Conservation (phyloP, 495 filamentous ascomycete genomes). For the Xylaria acuta region DNA sequence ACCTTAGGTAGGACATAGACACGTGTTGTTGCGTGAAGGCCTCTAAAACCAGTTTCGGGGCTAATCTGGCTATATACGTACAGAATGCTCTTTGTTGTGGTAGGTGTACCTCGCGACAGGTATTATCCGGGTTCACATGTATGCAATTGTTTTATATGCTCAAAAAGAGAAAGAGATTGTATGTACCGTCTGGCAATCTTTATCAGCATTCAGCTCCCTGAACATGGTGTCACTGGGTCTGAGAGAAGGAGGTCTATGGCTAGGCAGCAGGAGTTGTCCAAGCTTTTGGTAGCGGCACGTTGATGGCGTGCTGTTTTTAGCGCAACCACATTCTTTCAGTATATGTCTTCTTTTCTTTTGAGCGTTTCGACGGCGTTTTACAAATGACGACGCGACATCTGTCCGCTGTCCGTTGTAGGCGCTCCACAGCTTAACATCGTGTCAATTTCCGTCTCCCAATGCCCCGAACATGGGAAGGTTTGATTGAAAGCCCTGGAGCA, state of each 20-base stretch:
- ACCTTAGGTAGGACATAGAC: too few relatives aligned
- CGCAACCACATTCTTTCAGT: not conserved
- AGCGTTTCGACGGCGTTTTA: not conserved
- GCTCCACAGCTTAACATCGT: not conserved
- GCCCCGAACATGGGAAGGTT: not conserved
- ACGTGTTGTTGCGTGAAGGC: too few relatives aligned
- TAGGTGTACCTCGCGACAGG: too few relatives aligned
- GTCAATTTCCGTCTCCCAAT: not conserved
- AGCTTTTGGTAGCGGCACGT: not conserved
- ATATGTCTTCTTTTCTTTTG: not conserved
- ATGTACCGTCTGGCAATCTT: not conserved
- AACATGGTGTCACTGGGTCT: not conserved
- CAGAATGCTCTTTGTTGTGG: not conserved
- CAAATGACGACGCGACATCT: constrained; percentile 5
- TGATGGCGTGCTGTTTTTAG: not conserved
- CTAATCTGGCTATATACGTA: too few relatives aligned
- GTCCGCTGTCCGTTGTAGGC: not conserved
- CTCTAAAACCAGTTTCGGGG: too few relatives aligned
- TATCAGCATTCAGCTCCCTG: not conserved
- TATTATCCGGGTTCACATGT: too few relatives aligned
- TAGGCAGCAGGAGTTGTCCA: not conserved
- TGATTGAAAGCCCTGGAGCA: not conserved
- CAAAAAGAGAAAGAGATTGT: not conserved
- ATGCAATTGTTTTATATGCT: not conserved
- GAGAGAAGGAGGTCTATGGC: not conserved